Evolutionary conservation across 2,329 filamentous ascomycete species (phyloP).

Genomic region (Monosporascus ibericus): DNA sequence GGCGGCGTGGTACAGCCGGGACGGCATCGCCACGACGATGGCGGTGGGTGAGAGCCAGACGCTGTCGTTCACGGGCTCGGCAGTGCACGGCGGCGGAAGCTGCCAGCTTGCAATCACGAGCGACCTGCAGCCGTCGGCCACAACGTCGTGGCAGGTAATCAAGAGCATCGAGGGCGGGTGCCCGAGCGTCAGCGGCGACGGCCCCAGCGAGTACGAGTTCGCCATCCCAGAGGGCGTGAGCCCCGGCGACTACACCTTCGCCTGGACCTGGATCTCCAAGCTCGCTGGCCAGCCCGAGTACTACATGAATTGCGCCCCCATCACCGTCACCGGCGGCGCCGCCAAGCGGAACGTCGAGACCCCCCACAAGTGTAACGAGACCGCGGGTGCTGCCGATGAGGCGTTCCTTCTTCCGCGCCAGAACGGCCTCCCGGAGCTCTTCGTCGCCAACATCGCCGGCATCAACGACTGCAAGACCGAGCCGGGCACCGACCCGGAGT

Average conservation of each 20-base stretch:
- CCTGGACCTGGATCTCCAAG: slow-evolving; percentile 73
- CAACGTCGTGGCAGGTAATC: slow-evolving; percentile 62
- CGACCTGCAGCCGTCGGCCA: slow-evolving; percentile 35
- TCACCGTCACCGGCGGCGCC: slow-evolving; percentile 43
- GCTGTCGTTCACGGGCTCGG: slow-evolving; percentile 52
- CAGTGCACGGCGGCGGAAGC: slow-evolving; percentile 66
- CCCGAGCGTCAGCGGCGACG: slow-evolving; percentile 38
- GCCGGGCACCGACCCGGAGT: slow-evolving; percentile 48
- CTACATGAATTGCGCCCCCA: slow-evolving; percentile 71
- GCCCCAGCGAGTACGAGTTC: slow-evolving; percentile 47
- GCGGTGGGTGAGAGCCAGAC: slow-evolving; percentile 36
- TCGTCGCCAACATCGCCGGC: slow-evolving; percentile 56
- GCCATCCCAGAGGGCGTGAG: slow-evolving; percentile 54
- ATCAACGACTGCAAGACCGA: slow-evolving; percentile 47
- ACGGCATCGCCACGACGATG: slow-evolving; percentile 35
- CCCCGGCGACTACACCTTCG: slow-evolving; percentile 59
- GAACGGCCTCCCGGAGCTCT: slow-evolving; percentile 56
- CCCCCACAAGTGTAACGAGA: slow-evolving; percentile 10
- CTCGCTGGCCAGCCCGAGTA: slow-evolving; percentile 64
- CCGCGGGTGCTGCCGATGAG: slow-evolving; percentile 23
- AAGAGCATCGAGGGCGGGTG: slow-evolving; percentile 65
- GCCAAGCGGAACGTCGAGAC: slow-evolving; percentile 11
- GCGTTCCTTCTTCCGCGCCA: slow-evolving; percentile 28
- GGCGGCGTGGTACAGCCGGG: slow-evolving; percentile 27
- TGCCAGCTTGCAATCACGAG: slow-evolving; percentile 68